phyloP scores from a whole-genome alignment of 148 eudicot genomes.

The Oxyria digyna region DNA sequence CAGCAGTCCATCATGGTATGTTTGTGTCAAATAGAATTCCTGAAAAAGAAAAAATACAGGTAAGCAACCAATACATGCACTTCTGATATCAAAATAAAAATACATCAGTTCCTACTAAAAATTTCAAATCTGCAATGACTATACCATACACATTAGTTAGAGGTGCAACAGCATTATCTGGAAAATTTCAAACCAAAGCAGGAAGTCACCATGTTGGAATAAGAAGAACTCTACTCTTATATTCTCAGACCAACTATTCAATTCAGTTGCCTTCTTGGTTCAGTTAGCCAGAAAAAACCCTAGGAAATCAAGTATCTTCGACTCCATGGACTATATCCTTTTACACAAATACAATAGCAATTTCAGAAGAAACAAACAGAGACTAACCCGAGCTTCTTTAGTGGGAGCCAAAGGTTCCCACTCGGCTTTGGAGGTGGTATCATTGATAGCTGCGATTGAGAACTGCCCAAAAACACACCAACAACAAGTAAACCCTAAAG shows the following conservation, averaged over 20 bases:
- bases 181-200: background rate
- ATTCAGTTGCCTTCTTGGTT: slow-evolving; percentile 2
- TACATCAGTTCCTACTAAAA: background rate
- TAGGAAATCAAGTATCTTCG: background rate
- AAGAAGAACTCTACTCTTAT: background rate
- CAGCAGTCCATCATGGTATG: slow-evolving; percentile 85
- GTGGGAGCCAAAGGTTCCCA: slow-evolving; percentile 97
- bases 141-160: background rate
- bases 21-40: slow-evolving; percentile 97
- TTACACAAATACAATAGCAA: background rate
- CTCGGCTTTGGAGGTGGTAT: slow-evolving; percentile 50
- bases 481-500: background rate
- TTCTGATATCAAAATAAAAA: background rate
- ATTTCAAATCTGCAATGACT: background rate
- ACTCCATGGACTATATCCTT: too few species aligned
- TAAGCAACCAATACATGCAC: background rate
- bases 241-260: background rate
- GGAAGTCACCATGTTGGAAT: background rate
- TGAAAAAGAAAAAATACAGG: slow-evolving; percentile 16
- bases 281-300: slow-evolving; percentile 3
- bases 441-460: slow-evolving; percentile 87
- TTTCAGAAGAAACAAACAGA: background rate
- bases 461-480: slow-evolving; percentile 32
- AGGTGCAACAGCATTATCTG: background rate
- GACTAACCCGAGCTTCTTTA: slow-evolving; percentile 85